Conservation (phyloP, 2,329 filamentous ascomycete genomes). For the Apiospora hydei region DNA sequence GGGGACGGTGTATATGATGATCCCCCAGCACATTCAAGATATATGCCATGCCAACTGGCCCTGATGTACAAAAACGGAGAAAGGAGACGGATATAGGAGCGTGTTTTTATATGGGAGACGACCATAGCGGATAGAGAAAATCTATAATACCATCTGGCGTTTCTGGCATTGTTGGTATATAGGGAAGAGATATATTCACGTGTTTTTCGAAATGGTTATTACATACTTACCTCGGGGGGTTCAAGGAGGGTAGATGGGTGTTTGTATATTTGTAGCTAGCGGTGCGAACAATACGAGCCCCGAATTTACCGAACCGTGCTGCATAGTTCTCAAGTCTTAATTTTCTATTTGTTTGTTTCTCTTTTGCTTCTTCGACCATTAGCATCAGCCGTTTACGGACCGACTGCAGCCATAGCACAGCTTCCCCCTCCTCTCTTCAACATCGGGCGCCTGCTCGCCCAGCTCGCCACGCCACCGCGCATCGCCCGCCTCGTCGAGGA, state of each 20-base stretch:
- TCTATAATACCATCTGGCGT: constrained; percentile 11
- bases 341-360: background rate
- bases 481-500: constrained; percentile 68
- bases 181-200: background rate
- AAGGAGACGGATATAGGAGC: background rate
- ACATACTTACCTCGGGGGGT: background rate
- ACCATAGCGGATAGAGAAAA: constrained; percentile 21
- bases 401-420: constrained; percentile 80
- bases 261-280: background rate
- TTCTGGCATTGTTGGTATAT: constrained; percentile 8
- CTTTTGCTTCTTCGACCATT: background rate
- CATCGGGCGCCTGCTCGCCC: constrained; percentile 50
- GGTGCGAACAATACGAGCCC: background rate
- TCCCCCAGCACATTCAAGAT: background rate
- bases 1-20: background rate
- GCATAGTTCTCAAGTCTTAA: background rate
- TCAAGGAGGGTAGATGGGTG: background rate
- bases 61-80: background rate
- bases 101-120: background rate
- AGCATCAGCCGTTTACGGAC: constrained; percentile 56
- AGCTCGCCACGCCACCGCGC: constrained; percentile 69
- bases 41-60: background rate
- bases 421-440: constrained; percentile 34
- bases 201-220: background rate
- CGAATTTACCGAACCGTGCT: background rate